These are phyloP conservation scores for Sporothrix humicola DNA, from an alignment of 2,329 filamentous ascomycete genomes.

Conservation along the genomic window DNA sequence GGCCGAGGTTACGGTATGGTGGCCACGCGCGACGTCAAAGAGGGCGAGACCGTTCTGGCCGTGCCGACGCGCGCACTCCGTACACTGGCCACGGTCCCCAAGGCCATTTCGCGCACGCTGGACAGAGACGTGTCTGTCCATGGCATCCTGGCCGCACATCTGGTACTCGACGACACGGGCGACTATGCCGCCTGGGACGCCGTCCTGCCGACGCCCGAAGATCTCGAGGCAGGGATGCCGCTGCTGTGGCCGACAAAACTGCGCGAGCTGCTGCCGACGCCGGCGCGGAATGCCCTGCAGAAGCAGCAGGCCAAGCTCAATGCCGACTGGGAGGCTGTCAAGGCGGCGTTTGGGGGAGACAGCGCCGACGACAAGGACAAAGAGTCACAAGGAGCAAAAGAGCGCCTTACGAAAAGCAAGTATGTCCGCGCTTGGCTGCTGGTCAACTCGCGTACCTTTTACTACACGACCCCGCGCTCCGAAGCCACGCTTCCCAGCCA, in stretches of 20 bases:
- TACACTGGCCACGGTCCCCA: slow-evolving; percentile 65
- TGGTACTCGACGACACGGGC: slow-evolving; percentile 60
- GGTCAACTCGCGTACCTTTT: slow-evolving; percentile 67
- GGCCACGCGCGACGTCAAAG: slow-evolving; percentile 69
- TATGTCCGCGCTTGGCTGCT: slow-evolving; percentile 62
- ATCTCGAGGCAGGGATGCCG: slow-evolving; percentile 59
- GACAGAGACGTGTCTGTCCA: slow-evolving; percentile 67
- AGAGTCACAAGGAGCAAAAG: neutral
- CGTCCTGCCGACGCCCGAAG: slow-evolving; percentile 67
- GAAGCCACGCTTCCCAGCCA: slow-evolving; percentile 48
- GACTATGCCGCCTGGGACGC: slow-evolving; percentile 65
- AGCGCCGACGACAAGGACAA: neutral
- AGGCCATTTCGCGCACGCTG: slow-evolving; percentile 57
- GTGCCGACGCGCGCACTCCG: slow-evolving; percentile 70
- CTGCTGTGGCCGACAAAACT: slow-evolving; percentile 56
- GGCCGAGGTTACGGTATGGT: slow-evolving; percentile 80
- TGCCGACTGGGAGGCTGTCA: slow-evolving; percentile 47
- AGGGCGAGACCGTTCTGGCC: slow-evolving; percentile 61
- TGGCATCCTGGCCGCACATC: slow-evolving; percentile 71
- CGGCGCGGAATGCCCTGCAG: slow-evolving; percentile 53
- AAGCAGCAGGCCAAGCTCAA: slow-evolving; percentile 57
- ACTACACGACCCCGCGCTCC: slow-evolving; percentile 57
- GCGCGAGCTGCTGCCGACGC: slow-evolving; percentile 54
- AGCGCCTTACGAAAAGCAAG: slow-evolving; percentile 38
- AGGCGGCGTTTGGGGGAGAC: slow-evolving; percentile 38